phyloP scores from a whole-genome alignment of 2,329 filamentous ascomycete genomes.

The Acrodontium crateriforme region DNA sequence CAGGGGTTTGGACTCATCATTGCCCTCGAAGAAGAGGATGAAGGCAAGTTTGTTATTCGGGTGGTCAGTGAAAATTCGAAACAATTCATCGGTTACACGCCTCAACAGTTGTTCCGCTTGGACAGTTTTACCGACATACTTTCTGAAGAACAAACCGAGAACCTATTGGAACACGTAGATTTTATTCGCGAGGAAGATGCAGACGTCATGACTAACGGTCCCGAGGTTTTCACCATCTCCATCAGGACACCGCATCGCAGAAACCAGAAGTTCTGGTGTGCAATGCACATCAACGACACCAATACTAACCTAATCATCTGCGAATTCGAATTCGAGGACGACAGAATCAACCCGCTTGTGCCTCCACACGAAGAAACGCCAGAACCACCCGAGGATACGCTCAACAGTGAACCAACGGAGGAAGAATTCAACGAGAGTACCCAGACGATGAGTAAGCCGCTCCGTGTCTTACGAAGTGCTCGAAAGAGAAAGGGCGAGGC shows the following conservation, averaged over 20 bases:
- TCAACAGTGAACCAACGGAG: constrained; percentile 56
- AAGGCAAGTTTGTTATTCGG: constrained; percentile 55
- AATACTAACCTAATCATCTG: constrained; percentile 64
- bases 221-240: constrained; percentile 72
- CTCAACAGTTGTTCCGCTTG: constrained; percentile 59
- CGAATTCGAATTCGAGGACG: constrained; percentile 79
- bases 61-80: constrained; percentile 72
- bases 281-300: constrained; percentile 59
- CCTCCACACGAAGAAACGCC: constrained; percentile 41
- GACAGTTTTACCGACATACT: constrained; percentile 72
- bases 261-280: constrained; percentile 68
- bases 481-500: constrained; percentile 64
- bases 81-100: constrained; percentile 60
- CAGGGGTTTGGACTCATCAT: constrained; percentile 70
- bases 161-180: constrained; percentile 72
- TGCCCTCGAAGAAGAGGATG: constrained; percentile 55
- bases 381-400: constrained; percentile 56
- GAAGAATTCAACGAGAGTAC: constrained; percentile 68
- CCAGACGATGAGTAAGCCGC: constrained; percentile 57
- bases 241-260: constrained; percentile 45
- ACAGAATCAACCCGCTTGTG: constrained; percentile 52
- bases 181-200: constrained; percentile 74
- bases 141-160: constrained; percentile 70
- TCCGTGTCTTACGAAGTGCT: constrained; percentile 63
- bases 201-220: constrained; percentile 61